Percentiles rank a stretch among this genome's conserved stretches.
Conservation (phyloP, 345 rosid genomes). For the Angophora floribunda region DNA sequence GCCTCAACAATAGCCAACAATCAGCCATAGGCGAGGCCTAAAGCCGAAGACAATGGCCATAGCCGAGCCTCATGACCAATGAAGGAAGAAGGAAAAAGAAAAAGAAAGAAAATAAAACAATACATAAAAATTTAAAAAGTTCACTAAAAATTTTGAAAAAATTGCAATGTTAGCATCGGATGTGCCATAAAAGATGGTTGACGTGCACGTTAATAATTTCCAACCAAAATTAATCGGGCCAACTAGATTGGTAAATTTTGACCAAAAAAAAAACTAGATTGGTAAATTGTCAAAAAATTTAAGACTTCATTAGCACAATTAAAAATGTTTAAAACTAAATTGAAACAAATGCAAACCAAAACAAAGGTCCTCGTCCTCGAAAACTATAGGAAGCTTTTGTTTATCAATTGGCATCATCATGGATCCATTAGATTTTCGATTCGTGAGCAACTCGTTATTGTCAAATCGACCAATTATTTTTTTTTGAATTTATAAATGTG, state of each 20-base stretch:
- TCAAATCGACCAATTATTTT: background rate
- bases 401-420: background rate
- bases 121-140: no score
- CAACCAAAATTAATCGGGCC: accelerated
- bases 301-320: no score
- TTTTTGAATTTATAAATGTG: background rate
- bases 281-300: background rate
- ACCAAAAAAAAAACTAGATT: no score
- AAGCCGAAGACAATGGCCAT: no score
- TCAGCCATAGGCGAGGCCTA: no score
- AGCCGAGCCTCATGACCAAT: no score
- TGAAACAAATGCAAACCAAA: background rate
- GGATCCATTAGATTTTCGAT: background rate
- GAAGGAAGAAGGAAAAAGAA: no score
- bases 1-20: no score
- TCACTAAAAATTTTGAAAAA: no score
- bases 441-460: background rate
- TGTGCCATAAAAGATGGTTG: accelerated
- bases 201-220: accelerated
- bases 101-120: no score
- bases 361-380: background rate
- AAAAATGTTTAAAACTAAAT: no score
- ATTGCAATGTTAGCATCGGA: accelerated
- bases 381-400: background rate
- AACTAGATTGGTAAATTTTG: background rate